Evolutionary conservation across 768 basidiomycete genomes (phyloP), one percentile per base, ranked within the genome.

Genomic region (Pleurotus salmoneostramineus): DNA sequence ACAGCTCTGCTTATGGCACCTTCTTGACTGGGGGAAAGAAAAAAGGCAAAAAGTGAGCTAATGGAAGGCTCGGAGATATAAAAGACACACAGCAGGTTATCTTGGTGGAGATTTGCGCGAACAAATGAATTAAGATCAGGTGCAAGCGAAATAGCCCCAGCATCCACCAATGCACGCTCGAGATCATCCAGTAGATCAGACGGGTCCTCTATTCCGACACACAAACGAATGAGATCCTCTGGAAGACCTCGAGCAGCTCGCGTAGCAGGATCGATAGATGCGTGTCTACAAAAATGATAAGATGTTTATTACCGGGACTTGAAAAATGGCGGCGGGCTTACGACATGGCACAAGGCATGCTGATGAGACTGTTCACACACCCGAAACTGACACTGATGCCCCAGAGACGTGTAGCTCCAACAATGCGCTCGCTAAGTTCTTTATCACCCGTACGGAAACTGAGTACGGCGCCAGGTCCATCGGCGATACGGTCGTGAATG

Each of bases 341-440:
- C 96, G 95, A 97, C 97, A 99, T 98, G 65, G 93, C 86, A 70
- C 97, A 98, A 37, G 97, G 97, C 96, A 99, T 98, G 62, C 91
- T 94, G 74, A 98, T 98, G 70, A 99, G 71, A 67, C 92, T 94
- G 76, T 99, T 99, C 60, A 99, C 95, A 63, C 92, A 95, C 34
- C 97, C 97, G 67, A 99, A 99, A 69, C 93, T 95, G 65, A 99
- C 97, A 61, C 90, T 93, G 67, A 99, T 98, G 15, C 95, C 93
- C 95, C 96, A 99, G 31, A 99, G 76, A 55, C 94, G 81, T 12
- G 97, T 92, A 0, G 88, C 91, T 4, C 89, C 96, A 6, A 99
- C 95, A 60, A 98, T 90, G 52, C 87, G 83, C 72, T 98, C 95
- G 68, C 93, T 95, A 59, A 98, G 68, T 50, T 80, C 86, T 67